Base-by-base conservation (phyloP, 768 basidiomycete genomes). In the Boletus tylopilopsis region DNA sequence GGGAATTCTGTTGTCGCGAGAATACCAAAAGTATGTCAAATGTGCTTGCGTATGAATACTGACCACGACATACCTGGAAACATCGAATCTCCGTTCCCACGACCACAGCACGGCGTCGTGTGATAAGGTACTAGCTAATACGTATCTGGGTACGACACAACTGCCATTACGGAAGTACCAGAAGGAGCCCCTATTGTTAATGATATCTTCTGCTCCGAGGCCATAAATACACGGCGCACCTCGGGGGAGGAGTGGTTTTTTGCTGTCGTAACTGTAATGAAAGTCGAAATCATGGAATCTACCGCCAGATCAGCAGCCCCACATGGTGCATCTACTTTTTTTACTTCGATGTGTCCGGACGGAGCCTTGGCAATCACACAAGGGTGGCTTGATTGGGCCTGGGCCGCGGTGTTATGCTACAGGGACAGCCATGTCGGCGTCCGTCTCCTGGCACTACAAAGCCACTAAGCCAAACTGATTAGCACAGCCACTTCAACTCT, bases 401-500 rank as follows among this genome's bases (percentile, higher is more conserved):
- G 46, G 12, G n/a, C 29, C 7, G 21, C 13, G 18, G 32, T 8
- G 38, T 40, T 25, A 25, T 21, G 18, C 16, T 30, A 42, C 18
- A 10, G 22, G n/a, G 39, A 47, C 22, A 33, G 38, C 30, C 18
- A 33, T 40, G 22, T 25, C 33, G 22, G 11, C 12, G 11, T 6
- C 32, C 30, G 22, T 44, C 15, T 22, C 24, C n/a, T n/a, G n/a
- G 32, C 13, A 6, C 32, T 33, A 12, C n/a, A n/a, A n/a, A n/a
- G n/a, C n/a, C n/a, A n/a, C n/a, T n/a, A n/a, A n/a, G n/a, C n/a
- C n/a, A n/a, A n/a, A n/a, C n/a, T n/a, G n/a, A n/a, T n/a, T 12
- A 4, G 25, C 47, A 60, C 59, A 61, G 55, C 57, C 51, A 61
- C 53, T 30, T 6, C 8, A 4, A 12, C 3, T 2, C 5, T 27